phyloP scores from a whole-genome alignment of 495 filamentous ascomycete species.

The Peziza echinospora region DNA sequence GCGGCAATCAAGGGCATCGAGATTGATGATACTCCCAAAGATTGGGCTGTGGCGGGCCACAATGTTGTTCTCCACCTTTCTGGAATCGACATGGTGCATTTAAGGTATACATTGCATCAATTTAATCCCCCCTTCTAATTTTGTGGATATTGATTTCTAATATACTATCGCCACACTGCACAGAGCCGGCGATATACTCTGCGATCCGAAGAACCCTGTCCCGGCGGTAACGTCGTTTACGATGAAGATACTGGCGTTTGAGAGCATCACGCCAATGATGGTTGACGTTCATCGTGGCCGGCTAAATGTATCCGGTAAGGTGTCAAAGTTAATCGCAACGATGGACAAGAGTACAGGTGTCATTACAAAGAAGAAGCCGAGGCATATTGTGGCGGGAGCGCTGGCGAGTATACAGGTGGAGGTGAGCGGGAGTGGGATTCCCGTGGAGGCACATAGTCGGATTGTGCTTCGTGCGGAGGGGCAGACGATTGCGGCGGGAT shows the following conservation, averaged over 20 bases:
- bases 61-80: slow-evolving; percentile 62
- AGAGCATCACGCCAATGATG: slow-evolving; percentile 65
- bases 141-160: not conserved
- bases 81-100: slow-evolving; percentile 66
- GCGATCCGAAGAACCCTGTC: slow-evolving; percentile 44
- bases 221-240: slow-evolving; percentile 45
- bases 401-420: slow-evolving; percentile 48
- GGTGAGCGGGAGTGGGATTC: slow-evolving; percentile 44
- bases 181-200: slow-evolving; percentile 57
- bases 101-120: slow-evolving; percentile 27
- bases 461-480: slow-evolving; percentile 66
- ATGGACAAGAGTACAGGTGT: slow-evolving; percentile 54
- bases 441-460: slow-evolving; percentile 52
- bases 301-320: slow-evolving; percentile 53
- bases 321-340: slow-evolving; percentile 43
- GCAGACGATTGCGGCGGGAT: slow-evolving; percentile 65
- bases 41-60: slow-evolving; percentile 94
- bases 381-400: slow-evolving; percentile 50
- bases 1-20: slow-evolving; percentile 58
- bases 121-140: not conserved
- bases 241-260: slow-evolving; percentile 70
- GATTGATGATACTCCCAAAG: slow-evolving; percentile 43
- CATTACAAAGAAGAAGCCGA: slow-evolving; percentile 60
- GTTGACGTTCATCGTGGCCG: slow-evolving; percentile 76
- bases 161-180: slow-evolving; percentile 4